Evolutionary conservation across 352 stramenopile species (phyloP), one percentile per base, ranked within the genome.

Genomic region (Phytophthora lateralis): DNA sequence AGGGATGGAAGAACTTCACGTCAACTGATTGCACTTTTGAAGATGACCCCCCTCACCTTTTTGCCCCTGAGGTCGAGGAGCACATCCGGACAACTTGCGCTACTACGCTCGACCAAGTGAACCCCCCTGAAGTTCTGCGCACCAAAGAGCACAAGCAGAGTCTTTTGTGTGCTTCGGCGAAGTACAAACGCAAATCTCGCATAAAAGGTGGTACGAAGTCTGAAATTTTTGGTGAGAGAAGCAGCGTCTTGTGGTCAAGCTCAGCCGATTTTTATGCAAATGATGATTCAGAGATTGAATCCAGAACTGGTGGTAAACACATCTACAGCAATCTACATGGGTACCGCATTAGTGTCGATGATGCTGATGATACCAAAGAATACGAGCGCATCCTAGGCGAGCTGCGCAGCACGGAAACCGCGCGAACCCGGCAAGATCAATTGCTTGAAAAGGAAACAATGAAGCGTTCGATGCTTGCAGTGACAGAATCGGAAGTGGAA

Each of bases 241-340:
- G 38, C 18, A 20, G 21, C 8, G 21, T 47, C 0, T 21, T 60
- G 5, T 32, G 38, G 18, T 30, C 7, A n/a, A 69, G 15, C 21
- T 20, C 21, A 57, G 21, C n/a, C 12, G 20, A 41, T 14, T 60
- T 20, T 9, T 15, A 26, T 27, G 9, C 30, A 26, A 55, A 49
- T 63, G 55, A 71, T 34, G 42, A 60, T 0, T 54, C 34, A 0
- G 63, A 66, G 15, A 30, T n/a, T 6, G 52, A 60, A 29, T 45
- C 42, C 3, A 62, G 18, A 39, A 49, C 10, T 56, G 47, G 24
- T 26, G 59, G 39, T 6, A 64, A 68, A 11, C 60, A 82, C 26
- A 72, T 89, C 20, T 96, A 91, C 62, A 96, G 87, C 57, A 94
- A 94, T 21, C 60, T 94, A 1, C 87, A 94, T 46, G 87, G 87